Evolutionary conservation across 2,329 filamentous ascomycete genomes (phyloP).

Genomic region (Endothia cerciana): DNA sequence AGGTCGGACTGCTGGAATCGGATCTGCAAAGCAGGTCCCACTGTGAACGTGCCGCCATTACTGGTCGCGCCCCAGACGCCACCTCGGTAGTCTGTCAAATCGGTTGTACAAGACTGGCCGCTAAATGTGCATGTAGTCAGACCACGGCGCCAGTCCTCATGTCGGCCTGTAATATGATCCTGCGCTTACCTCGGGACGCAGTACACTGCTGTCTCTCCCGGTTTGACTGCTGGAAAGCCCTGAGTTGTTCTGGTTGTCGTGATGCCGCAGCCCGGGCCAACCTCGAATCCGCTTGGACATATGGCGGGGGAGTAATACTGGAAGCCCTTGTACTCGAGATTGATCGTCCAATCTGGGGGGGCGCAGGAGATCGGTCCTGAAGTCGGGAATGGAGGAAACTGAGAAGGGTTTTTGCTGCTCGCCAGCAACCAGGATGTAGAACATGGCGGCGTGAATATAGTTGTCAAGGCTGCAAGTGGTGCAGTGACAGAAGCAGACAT

Average conservation of each 20-base stretch:
- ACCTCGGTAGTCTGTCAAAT: constrained; percentile 45
- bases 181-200: constrained; percentile 35
- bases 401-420: constrained; percentile 42
- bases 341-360: constrained; percentile 42
- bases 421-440: constrained; percentile 45
- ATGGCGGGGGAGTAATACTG: constrained; percentile 46
- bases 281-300: constrained; percentile 43
- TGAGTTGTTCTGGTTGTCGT: constrained; percentile 36
- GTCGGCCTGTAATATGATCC: neutral
- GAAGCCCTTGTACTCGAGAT: constrained; percentile 42
- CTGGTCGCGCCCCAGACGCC: constrained; percentile 42
- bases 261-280: constrained; percentile 38
- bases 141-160: neutral
- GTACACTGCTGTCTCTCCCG: constrained; percentile 39
- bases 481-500: constrained; percentile 30
- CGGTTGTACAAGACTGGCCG: constrained; percentile 45
- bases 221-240: constrained; percentile 37
- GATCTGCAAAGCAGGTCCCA: constrained; percentile 45
- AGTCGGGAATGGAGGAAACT: constrained; percentile 42
- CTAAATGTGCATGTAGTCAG: constrained; percentile 28
- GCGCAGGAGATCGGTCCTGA: constrained; percentile 39
- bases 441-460: constrained; percentile 46
- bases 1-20: constrained; percentile 43
- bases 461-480: constrained; percentile 44
- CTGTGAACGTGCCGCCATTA: constrained; percentile 34